Conservation (phyloP, 2,329 filamentous ascomycete species). For the Aspergillus proliferans region DNA sequence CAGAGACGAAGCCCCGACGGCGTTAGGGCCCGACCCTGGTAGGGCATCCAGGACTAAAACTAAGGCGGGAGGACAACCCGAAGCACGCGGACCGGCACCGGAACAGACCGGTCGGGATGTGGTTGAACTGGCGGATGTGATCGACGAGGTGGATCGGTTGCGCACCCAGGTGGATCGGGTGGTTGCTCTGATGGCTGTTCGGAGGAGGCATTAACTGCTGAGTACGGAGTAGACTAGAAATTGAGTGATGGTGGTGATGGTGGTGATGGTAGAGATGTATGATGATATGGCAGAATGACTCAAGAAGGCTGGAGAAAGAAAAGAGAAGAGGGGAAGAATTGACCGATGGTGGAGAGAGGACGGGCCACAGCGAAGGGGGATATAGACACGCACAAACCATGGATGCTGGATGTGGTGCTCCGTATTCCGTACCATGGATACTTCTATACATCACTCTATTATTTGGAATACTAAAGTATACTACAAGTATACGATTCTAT, state of each 20-base stretch:
- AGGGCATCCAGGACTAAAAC: slow-evolving; percentile 3
- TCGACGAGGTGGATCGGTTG: slow-evolving; percentile 30
- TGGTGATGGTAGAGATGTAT: not conserved
- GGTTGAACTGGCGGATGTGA: slow-evolving; percentile 25
- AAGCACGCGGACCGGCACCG: slow-evolving; percentile 16
- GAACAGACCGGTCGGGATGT: slow-evolving; percentile 12
- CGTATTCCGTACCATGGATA: not conserved
- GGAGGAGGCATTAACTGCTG: slow-evolving; percentile 10
- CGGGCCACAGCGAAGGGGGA: slow-evolving; percentile 3
- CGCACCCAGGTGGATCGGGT: slow-evolving; percentile 31
- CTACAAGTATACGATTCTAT: too few relatives aligned
- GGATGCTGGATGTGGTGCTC: too few relatives aligned
- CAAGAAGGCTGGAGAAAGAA: too few relatives aligned
- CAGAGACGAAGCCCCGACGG: not conserved
- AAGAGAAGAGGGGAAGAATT: too few relatives aligned
- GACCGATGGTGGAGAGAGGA: not conserved
- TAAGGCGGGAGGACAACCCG: slow-evolving; percentile 18
- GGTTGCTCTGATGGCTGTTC: slow-evolving; percentile 20
- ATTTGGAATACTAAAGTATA: too few relatives aligned
- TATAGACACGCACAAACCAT: slow-evolving; percentile 10
- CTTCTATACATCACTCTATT: too few relatives aligned
- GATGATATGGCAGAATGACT: not conserved
- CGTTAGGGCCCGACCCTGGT: not conserved
- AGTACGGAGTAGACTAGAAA: slow-evolving; percentile 1
- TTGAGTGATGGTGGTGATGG: not conserved